phyloP scores from a whole-genome alignment of 371 early-diverging fungal genomes.

The Saksenaea vasiformis region DNA sequence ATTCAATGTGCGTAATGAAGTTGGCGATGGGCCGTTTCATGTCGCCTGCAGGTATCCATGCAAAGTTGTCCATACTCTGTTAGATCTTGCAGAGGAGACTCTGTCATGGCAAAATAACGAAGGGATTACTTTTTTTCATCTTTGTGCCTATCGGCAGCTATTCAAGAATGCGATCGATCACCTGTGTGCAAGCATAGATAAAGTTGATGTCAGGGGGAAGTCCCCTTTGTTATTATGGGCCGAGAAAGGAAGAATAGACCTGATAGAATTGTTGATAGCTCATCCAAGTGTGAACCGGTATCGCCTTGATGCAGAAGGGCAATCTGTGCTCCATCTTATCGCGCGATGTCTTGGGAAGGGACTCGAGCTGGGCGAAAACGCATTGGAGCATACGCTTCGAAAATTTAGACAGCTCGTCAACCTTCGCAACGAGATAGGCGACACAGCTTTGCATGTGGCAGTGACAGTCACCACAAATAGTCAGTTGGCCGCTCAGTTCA shows the following conservation, averaged over 20 bases:
- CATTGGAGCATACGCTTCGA: slow-evolving; percentile 12
- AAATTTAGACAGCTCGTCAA: slow-evolving; percentile 11
- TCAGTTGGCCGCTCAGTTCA: background rate
- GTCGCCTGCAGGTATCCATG: slow-evolving; percentile 15
- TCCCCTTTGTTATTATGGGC: slow-evolving; percentile 53
- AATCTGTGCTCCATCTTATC: slow-evolving; percentile 26
- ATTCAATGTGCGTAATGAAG: slow-evolving; percentile 6
- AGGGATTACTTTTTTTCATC: slow-evolving; percentile 48
- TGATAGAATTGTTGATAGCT: slow-evolving; percentile 31
- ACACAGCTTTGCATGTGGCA: slow-evolving; percentile 49
- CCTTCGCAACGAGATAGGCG: slow-evolving; percentile 35
- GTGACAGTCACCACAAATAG: slow-evolving; percentile 2
- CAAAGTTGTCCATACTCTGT: slow-evolving; percentile 12
- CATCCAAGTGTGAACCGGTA: background rate
- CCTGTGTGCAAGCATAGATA: slow-evolving; percentile 19
- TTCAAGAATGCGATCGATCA: slow-evolving; percentile 14
- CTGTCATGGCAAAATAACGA: slow-evolving; percentile 24
- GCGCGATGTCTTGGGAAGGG: background rate
- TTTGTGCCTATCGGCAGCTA: slow-evolving; percentile 24
- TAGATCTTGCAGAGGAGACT: slow-evolving; percentile 3
- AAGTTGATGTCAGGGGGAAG: slow-evolving; percentile 25
- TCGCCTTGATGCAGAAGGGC: slow-evolving; percentile 21
- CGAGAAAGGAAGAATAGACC: slow-evolving; percentile 32
- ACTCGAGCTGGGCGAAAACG: slow-evolving; percentile 11
- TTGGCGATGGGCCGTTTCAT: slow-evolving; percentile 32